Base-by-base conservation (phyloP, 805 yeast species). In the Candida endomychidarum region DNA sequence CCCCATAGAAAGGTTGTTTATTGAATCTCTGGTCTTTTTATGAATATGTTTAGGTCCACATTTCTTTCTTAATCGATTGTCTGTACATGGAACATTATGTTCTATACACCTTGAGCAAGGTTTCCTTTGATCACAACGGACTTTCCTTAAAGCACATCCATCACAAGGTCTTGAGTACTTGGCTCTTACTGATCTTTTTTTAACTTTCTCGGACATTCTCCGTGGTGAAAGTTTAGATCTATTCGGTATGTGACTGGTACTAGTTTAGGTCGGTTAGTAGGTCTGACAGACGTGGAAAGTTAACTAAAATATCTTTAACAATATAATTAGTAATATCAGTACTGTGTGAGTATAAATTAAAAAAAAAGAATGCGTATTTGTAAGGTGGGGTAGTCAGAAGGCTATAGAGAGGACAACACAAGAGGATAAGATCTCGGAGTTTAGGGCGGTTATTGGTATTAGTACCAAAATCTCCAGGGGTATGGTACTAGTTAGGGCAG, bases 121-220 rank as follows among this genome's bases (percentile, higher is more conserved):
- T 16, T 49, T 51, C 30, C 43, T 34, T 16, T 49, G 50, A 39
- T 61, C 62, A 48, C 73, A 67, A 15, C 61, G 53, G 31, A 65
- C 59, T 35, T 66, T 61, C 20, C 72, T 41, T 34, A 63, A 48
- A 9, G 70, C 61, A 50, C 73, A 67, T 2, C 61, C 65, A 47
- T 67, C 72, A 46, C 73, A 67, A 4, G 73, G 70, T 19, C 70
- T 47, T 5, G 63, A 47, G 35, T 60, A 56, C 34, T 55, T 54
- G 38, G 60, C 46, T 30, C 54, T 34, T 2, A 48, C 41, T n/a
- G 45, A 35, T 21, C 50, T 34, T 37, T 35, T 46, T 18, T 19
- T 40, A 5, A 21, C 9, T 23, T 39, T 39, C 8, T 39, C 42
- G 17, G 37, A 34, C 37, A 34, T 34, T 15, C 11, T 16, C 16